Evolutionary conservation across 208 protist species (phyloP).

Genomic region (Balamuthia mandrillaris): DNA sequence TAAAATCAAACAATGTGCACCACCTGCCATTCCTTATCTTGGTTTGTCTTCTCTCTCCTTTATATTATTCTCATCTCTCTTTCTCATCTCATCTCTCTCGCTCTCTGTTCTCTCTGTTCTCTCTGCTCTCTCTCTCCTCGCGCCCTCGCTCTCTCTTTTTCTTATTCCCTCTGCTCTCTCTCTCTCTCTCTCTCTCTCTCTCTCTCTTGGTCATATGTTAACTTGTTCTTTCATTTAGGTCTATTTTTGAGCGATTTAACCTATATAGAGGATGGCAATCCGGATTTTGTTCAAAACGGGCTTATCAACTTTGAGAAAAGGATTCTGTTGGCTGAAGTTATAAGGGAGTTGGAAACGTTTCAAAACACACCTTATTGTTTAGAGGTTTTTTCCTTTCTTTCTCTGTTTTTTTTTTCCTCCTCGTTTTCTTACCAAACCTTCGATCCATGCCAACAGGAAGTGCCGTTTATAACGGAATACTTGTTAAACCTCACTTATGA

Average conservation of each 20-base stretch:
- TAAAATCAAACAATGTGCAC: neutral
- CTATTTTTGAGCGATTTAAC: slow-evolving; percentile 65
- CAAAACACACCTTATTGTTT: neutral
- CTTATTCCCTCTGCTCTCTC: too few relatives aligned
- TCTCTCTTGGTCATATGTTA: neutral
- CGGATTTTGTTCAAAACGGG: slow-evolving; percentile 16
- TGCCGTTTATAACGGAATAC: neutral
- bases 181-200: too few relatives aligned
- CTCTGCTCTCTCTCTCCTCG: too few relatives aligned
- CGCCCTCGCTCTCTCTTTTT: too few relatives aligned
- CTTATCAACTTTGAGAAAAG: slow-evolving; percentile 51
- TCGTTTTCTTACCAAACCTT: neutral
- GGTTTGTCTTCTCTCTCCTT: slow-evolving; percentile 18
- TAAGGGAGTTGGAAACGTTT: slow-evolving; percentile 30
- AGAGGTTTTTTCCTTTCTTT: neutral
- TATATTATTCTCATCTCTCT: neutral
- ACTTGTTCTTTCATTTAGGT: neutral
- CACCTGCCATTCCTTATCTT: slow-evolving; percentile 58
- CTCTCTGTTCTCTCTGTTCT: too few relatives aligned
- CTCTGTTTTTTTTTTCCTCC: neutral
- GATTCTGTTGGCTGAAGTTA: neutral
- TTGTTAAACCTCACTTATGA: neutral
- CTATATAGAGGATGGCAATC: slow-evolving; percentile 68
- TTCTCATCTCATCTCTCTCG: too few relatives aligned
- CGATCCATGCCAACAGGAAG: neutral